A percentile compares a stretch with the other conserved stretches of the same genome.
Conservation (phyloP, 78 protist species). For the Mastigamoeba balamuthi region DNA sequence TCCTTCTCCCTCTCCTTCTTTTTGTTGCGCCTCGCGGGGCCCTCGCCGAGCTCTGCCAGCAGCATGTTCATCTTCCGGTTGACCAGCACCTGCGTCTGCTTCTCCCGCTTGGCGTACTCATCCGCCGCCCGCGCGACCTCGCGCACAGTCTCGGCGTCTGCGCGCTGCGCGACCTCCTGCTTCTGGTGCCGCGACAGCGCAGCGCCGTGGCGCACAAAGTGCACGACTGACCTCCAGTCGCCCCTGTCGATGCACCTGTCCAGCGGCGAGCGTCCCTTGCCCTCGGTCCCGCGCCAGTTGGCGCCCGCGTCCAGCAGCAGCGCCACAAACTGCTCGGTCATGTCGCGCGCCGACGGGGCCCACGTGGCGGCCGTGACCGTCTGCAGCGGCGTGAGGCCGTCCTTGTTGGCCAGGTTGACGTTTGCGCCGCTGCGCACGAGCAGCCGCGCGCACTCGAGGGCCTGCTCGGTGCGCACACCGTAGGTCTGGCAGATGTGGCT, state of each 20-base stretch:
- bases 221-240: neutral
- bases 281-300: neutral
- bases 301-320: neutral
- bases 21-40: no score
- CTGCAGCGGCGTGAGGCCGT: neutral
- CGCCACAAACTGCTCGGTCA: neutral
- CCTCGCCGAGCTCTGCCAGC: no score
- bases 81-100: no score
- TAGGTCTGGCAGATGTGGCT: neutral
- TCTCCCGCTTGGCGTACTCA: no score
- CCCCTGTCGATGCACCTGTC: neutral
- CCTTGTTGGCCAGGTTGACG: neutral
- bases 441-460: neutral
- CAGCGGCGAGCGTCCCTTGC: neutral
- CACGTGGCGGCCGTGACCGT: neutral
- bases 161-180: neutral
- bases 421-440: neutral
- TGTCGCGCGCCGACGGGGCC: neutral
- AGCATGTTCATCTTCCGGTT: no score
- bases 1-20: no score
- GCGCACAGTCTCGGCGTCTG: neutral
- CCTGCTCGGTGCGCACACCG: neutral
- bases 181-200: neutral
- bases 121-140: no score
- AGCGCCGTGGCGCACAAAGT: neutral